These are phyloP conservation scores for Stellera chamaejasme DNA, from an alignment of 345 rosid species.

Conservation along the genomic window DNA sequence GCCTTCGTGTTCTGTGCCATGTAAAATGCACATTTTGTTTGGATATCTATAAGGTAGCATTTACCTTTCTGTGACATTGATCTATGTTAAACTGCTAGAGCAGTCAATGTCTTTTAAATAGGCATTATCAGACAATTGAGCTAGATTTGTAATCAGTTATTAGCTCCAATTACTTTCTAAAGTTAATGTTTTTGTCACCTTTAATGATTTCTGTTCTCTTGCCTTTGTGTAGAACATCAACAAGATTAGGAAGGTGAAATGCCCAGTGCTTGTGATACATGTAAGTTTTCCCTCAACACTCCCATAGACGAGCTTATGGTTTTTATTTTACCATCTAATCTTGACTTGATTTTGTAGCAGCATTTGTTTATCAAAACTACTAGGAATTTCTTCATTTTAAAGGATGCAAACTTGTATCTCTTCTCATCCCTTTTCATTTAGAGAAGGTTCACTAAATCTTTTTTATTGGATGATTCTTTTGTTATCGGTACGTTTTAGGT, in stretches of 20 bases:
- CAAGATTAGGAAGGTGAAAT: constrained; percentile 81
- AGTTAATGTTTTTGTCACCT: constrained; percentile 1
- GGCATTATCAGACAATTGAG: background rate
- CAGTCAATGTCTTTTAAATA: background rate
- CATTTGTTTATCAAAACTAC: no score
- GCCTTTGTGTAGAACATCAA: constrained; percentile 56
- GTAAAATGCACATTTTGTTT: constrained; percentile 79
- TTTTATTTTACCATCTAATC: no score
- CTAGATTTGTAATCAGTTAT: background rate
- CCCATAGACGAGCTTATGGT: no score
- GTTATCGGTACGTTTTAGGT: no score
- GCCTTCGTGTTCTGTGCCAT: constrained; percentile 98
- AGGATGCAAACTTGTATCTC: no score
- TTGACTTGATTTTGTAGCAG: no score
- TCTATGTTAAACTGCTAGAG: background rate
- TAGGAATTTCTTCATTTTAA: no score
- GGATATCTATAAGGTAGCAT: constrained; percentile 72
- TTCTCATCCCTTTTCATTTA: no score
- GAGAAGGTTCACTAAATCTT: no score
- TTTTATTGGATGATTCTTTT: no score
- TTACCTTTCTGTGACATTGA: background rate
- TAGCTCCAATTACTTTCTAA: background rate
- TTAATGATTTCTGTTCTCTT: constrained; percentile 5
- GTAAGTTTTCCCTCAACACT: constrained; percentile 33
- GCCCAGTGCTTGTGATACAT: constrained; percentile 93